Conservation (phyloP, 2,329 filamentous ascomycete species). For the Colletotrichum simmondsii region DNA sequence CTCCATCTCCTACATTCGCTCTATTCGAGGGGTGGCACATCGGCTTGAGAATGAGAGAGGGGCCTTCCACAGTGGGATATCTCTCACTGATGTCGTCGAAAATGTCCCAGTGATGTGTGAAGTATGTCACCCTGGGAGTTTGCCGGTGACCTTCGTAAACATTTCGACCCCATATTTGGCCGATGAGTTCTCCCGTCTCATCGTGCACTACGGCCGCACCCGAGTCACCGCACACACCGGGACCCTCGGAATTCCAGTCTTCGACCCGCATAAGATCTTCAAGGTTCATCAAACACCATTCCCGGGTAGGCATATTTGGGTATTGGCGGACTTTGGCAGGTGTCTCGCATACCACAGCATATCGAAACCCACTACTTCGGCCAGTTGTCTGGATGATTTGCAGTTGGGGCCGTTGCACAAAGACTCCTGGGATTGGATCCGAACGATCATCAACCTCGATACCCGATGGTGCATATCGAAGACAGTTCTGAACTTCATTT, state of each 20-base stretch:
- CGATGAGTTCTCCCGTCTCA: background rate
- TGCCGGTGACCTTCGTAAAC: background rate
- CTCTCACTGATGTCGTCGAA: background rate
- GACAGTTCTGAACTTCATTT: background rate
- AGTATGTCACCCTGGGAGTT: background rate
- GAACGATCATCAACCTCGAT: background rate
- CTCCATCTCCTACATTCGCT: too few species aligned
- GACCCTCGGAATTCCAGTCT: constrained; percentile 6
- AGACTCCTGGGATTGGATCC: background rate
- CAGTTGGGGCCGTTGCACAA: background rate
- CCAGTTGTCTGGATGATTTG: background rate
- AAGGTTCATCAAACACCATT: constrained; percentile 2
- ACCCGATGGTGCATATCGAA: background rate
- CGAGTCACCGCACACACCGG: constrained; percentile 1
- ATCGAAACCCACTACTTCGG: background rate
- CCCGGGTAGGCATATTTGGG: background rate
- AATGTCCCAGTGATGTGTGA: constrained; percentile 4
- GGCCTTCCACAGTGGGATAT: background rate
- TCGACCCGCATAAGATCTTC: background rate
- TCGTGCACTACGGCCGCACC: background rate
- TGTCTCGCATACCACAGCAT: constrained; percentile 4
- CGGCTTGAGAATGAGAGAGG: background rate
- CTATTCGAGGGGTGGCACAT: background rate
- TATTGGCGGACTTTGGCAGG: background rate
- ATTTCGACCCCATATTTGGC: constrained; percentile 18